These are phyloP conservation scores for Aspergillus fischeri DNA, from an alignment of 2,329 filamentous ascomycete species.

Conservation along the genomic window DNA sequence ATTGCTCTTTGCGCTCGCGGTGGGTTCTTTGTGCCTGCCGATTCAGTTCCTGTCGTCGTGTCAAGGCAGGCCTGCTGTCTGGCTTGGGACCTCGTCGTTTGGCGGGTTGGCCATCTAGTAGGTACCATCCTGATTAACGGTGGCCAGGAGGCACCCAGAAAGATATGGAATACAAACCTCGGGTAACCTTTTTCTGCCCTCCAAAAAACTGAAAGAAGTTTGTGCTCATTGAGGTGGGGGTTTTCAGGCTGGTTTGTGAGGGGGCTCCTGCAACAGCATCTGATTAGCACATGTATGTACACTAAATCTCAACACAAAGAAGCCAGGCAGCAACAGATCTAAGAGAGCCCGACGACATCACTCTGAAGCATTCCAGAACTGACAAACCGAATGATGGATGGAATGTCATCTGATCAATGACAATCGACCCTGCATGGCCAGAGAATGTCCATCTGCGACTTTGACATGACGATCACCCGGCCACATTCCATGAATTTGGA, in stretches of 20 bases:
- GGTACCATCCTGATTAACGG: slow-evolving; percentile 15
- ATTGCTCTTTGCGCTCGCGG: slow-evolving; percentile 91
- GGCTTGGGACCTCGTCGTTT: slow-evolving; percentile 94
- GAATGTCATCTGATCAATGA: background rate
- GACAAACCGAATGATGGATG: slow-evolving; percentile 6
- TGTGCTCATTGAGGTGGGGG: slow-evolving; percentile 15
- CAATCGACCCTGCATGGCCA: background rate
- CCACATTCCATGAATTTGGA: background rate
- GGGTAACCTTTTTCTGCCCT: slow-evolving; percentile 66
- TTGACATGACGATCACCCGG: background rate
- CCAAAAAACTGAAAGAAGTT: slow-evolving; percentile 53
- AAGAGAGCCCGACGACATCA: background rate
- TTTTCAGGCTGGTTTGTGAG: slow-evolving; percentile 9
- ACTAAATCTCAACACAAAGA: background rate
- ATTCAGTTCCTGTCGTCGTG: slow-evolving; percentile 87
- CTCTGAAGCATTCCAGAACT: background rate
- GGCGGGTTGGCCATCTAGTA: slow-evolving; percentile 71
- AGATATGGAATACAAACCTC: slow-evolving; percentile 52
- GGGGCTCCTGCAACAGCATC: background rate
- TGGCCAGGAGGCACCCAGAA: slow-evolving; percentile 1
- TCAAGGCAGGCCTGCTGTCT: slow-evolving; percentile 90
- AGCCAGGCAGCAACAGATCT: background rate
- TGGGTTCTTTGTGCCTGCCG: slow-evolving; percentile 95
- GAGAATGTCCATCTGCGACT: background rate
- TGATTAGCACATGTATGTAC: background rate